Evolutionary conservation across 352 stramenopile genomes (phyloP).

Genomic region (Phytophthora fragariae): DNA sequence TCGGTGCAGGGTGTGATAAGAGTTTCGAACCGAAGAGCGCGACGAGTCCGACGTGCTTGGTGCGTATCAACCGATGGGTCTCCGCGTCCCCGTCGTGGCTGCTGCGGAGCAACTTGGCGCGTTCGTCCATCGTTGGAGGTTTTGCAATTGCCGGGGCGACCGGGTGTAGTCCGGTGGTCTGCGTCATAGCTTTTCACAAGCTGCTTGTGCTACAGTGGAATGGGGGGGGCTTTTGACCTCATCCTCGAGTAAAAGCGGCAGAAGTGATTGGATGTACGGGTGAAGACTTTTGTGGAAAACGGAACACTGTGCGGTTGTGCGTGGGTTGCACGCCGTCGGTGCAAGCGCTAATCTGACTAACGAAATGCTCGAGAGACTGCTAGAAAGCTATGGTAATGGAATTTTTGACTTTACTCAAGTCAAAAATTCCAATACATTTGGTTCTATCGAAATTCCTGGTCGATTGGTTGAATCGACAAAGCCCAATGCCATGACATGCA

Average conservation of each 20-base stretch:
- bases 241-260: no score
- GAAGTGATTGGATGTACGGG: neutral
- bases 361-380: no score
- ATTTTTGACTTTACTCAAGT: no score
- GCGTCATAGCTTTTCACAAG: neutral
- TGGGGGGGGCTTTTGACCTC: neutral
- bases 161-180: neutral
- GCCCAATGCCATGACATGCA: no score
- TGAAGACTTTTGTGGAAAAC: neutral
- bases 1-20: neutral
- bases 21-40: constrained; percentile 24
- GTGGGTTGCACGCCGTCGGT: no score
- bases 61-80: constrained; percentile 9
- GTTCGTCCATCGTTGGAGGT: constrained; percentile 1
- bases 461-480: no score
- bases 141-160: neutral
- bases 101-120: constrained; percentile 12
- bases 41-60: constrained; percentile 21
- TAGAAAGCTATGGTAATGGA: no score
- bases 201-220: neutral
- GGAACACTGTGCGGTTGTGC: no score
- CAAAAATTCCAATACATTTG: no score
- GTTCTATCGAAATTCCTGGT: no score
- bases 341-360: no score
- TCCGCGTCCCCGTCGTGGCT: neutral